Evolutionary conservation across 768 basidiomycete genomes (phyloP), one percentile per base, ranked within the genome.

Genomic region (Jaapia argillacea): DNA sequence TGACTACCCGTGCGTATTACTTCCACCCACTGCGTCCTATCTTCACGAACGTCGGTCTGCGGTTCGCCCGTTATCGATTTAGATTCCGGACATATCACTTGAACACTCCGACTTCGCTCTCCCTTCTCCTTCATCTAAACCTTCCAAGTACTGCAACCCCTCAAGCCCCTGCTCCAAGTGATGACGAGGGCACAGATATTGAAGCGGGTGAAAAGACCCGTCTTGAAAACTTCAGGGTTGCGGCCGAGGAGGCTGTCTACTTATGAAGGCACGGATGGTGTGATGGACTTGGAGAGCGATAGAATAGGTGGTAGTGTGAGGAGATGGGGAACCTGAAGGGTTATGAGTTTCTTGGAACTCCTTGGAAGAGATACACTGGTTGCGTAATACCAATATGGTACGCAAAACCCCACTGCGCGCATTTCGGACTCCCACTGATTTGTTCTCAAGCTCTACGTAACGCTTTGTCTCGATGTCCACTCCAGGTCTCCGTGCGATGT

Each of bases 1-100:
- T 73, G 81, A 4, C 53, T 81, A 4, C 77, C 78, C 25, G 81
- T 83, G 77, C 59, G 21, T 12, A 24, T 33, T 33, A n/a, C n/a
- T n/a, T n/a, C n/a, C n/a, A n/a, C n/a, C n/a, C n/a, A n/a, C n/a
- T n/a, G n/a, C n/a, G n/a, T n/a, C n/a, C 28, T n/a, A 35, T 2
- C 18, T 31, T 28, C 16, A 14, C 3, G 41, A 14, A 41, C 6
- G 35, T 16, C 36, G 14, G 7, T 24, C 23, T 10, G 14, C 26
- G 20, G 31, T 23, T 2, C 7, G 18, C 43, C 16, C 4, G 14
- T 31, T 50, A 4, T 27, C 5, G 18, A 23, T 39, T 24, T 42
- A 74, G 74, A 66, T 75, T 25, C 67, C 67, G 2, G 67, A 69
- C 45, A 59, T 63, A 33, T 47, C 52, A 3, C 59, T 69, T 26